Evolutionary conservation across 305 asterid species (phyloP).

Genomic region (Plantago rigida): DNA sequence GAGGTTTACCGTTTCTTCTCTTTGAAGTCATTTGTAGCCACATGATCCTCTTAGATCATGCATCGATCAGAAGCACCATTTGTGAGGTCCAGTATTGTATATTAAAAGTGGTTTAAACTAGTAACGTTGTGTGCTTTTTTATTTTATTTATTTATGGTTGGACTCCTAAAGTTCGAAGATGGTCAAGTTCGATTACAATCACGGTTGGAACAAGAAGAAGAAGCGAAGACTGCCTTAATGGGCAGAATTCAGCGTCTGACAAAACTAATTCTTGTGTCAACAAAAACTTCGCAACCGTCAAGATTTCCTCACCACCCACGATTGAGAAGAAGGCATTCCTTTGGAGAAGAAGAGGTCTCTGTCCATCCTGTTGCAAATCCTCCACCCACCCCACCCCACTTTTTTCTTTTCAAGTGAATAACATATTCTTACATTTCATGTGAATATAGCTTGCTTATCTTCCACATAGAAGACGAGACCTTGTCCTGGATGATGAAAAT

Average conservation of each 20-base stretch:
- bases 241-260: conserved; percentile 94
- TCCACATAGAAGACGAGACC: conserved; percentile 92
- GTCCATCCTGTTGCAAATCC: conserved; percentile 6
- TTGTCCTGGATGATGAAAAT: conserved; percentile 75
- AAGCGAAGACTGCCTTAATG: conserved; percentile 93
- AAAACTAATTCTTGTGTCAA: conserved; percentile 85
- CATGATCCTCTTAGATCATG: neutral
- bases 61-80: conserved; percentile 10
- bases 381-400: neutral
- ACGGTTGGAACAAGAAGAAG: conserved; percentile 98
- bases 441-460: conserved; percentile 88
- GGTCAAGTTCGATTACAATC: conserved; percentile 97
- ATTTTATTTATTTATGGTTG: conserved; percentile 22
- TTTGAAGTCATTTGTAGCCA: conserved; percentile 18
- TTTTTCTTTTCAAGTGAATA: conserved; percentile 12
- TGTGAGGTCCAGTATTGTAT: conserved; percentile 3
- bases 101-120: conserved; percentile 15
- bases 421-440: conserved; percentile 23
- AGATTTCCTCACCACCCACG: conserved; percentile 67
- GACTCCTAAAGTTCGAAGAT: conserved; percentile 79
- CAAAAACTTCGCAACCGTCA: conserved; percentile 72
- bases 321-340: conserved; percentile 87
- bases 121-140: conserved; percentile 18
- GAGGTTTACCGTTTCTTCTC: conserved; percentile 1
- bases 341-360: conserved; percentile 97